These are phyloP conservation scores for Saccharum hybrid DNA, from an alignment of 202 grass and related monocot genomes.

Conservation along the genomic window DNA sequence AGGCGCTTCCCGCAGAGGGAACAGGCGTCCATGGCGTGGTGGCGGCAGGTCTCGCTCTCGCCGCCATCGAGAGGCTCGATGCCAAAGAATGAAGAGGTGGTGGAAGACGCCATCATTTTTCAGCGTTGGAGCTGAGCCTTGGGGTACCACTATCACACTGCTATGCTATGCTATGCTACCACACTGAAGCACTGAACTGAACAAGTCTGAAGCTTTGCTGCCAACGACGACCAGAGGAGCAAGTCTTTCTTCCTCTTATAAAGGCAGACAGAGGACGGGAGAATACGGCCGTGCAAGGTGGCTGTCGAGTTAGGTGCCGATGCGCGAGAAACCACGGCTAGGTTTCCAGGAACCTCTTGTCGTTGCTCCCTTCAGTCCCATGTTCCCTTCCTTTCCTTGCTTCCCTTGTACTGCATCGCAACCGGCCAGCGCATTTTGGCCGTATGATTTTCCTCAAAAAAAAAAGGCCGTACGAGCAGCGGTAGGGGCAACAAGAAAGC, in stretches of 20 bases:
- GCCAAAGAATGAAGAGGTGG: conserved; percentile 37
- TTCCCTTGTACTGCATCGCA: background rate
- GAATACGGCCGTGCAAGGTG: background rate
- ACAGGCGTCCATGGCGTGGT: conserved; percentile 61
- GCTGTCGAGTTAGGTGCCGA: background rate
- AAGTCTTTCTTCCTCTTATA: background rate
- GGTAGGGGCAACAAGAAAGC: conserved; percentile 50
- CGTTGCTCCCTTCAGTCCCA: background rate
- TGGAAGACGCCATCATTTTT: conserved; percentile 22
- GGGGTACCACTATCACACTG: no score
- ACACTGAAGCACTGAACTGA: conserved; percentile 41
- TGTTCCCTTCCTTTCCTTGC: background rate
- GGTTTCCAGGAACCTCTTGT: conserved; percentile 38
- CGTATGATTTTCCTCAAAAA: background rate
- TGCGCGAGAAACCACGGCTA: conserved; percentile 42
- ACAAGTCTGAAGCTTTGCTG: background rate
- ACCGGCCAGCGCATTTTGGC: conserved; percentile 13
- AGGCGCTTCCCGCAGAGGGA: conserved; percentile 76
- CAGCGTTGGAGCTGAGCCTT: background rate
- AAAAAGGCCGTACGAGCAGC: conserved; percentile 5
- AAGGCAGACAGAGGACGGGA: background rate
- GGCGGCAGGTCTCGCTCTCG: background rate
- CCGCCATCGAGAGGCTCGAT: conserved; percentile 45
- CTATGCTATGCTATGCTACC: no score
- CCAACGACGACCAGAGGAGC: background rate